These are phyloP conservation scores for Laguncularia racemosa DNA, from an alignment of 345 rosid genomes.

Conservation along the genomic window DNA sequence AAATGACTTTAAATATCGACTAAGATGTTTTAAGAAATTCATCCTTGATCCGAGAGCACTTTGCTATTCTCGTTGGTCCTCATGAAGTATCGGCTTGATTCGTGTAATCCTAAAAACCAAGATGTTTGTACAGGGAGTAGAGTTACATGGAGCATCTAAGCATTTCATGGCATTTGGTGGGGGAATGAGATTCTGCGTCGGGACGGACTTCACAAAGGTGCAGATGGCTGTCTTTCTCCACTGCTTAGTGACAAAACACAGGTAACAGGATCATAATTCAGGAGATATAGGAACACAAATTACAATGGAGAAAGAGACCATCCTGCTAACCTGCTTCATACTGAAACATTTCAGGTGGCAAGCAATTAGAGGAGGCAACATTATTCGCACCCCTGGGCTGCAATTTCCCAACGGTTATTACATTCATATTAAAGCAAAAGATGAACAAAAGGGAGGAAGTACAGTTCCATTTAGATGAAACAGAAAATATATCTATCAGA, in stretches of 20 bases:
- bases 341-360: conserved; percentile 54
- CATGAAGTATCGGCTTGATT: background rate
- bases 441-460: conserved; percentile 1
- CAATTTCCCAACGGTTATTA: conserved; percentile 79
- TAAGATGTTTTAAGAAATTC: too few species aligned
- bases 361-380: conserved; percentile 63
- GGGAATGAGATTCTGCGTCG: conserved; percentile 95
- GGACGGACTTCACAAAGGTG: conserved; percentile 80
- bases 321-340: conserved; percentile 5
- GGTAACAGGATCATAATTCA: conserved; percentile 27
- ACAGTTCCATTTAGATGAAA: background rate
- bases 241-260: conserved; percentile 75
- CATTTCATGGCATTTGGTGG: conserved; percentile 95
- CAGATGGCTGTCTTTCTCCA: conserved; percentile 87
- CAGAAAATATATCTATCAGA: background rate
- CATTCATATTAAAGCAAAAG: conserved; percentile 43
- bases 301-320: background rate
- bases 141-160: conserved; percentile 51
- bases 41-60: background rate
- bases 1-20: too few species aligned
- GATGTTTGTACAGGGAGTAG: conserved; percentile 41
- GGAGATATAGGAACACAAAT: background rate
- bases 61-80: conserved; percentile 9
- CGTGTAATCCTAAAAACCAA: background rate
- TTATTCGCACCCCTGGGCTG: conserved; percentile 73